Percentiles rank a stretch among this genome's conserved stretches.
These are phyloP conservation scores for Phallus indusiatus DNA, from an alignment of 768 basidiomycete species.

Conservation along the genomic window DNA sequence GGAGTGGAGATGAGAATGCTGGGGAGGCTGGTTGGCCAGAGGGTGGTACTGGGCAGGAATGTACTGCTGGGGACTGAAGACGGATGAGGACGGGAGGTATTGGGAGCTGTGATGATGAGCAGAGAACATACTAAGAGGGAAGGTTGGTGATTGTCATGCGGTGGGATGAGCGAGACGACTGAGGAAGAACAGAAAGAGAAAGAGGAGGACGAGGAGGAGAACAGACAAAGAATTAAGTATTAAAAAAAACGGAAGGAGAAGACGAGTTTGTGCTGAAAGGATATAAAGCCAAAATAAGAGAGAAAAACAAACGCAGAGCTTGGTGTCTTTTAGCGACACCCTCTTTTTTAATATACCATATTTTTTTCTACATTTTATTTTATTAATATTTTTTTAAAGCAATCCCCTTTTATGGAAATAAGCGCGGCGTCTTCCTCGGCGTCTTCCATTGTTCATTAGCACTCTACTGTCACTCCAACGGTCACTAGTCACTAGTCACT, in stretches of 20 bases:
- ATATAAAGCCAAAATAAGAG: not conserved
- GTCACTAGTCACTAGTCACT: too few species aligned
- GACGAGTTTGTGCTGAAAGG: not conserved
- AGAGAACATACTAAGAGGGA: slow-evolving; percentile 8
- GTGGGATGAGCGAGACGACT: not conserved
- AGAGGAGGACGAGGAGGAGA: not conserved
- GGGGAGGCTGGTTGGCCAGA: not conserved
- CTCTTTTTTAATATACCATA: not conserved
- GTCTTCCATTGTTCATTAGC: not conserved
- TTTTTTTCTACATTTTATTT: not conserved
- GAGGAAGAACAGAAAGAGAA: not conserved
- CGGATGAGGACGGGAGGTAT: slow-evolving; percentile 1
- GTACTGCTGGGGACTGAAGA: slow-evolving; percentile 8
- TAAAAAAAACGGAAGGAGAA: not conserved
- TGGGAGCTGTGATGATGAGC: not conserved
- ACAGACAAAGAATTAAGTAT: not conserved
- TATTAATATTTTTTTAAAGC: not conserved
- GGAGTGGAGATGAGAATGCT: not conserved
- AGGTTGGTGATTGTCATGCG: slow-evolving; percentile 9
- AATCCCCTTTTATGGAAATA: not conserved
- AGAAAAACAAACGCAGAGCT: not conserved
- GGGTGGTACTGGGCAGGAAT: slow-evolving; percentile 4
- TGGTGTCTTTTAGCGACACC: not conserved
- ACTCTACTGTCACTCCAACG: not conserved
- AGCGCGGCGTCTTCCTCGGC: not conserved